Conservation (phyloP, 2,329 filamentous ascomycete species). For the Capronia epimyces region DNA sequence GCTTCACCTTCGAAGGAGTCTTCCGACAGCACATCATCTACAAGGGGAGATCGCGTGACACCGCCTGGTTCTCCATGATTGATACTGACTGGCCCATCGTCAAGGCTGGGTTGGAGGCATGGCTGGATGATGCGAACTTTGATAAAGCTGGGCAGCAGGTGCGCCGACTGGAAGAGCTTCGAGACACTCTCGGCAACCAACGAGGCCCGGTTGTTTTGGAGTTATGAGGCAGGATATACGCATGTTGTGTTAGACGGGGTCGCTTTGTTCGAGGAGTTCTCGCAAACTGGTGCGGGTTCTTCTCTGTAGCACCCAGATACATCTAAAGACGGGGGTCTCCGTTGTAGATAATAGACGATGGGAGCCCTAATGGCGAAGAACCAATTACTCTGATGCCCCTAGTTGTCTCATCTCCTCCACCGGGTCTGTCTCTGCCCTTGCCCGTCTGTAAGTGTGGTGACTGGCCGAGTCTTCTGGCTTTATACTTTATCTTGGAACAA, state of each 20-base stretch:
- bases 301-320: too few species aligned
- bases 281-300: too few species aligned
- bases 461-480: too few species aligned
- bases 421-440: too few species aligned
- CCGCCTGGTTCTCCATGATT: slow-evolving; percentile 56
- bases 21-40: slow-evolving; percentile 59
- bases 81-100: slow-evolving; percentile 54
- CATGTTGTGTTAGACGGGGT: too few species aligned
- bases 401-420: too few species aligned
- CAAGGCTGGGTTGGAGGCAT: slow-evolving; percentile 47
- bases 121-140: slow-evolving; percentile 54
- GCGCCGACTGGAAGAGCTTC: slow-evolving; percentile 40
- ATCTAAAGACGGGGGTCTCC: too few species aligned
- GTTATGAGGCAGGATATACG: background rate
- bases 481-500: background rate
- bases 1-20: slow-evolving; percentile 55
- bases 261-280: too few species aligned
- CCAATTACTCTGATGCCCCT: too few species aligned
- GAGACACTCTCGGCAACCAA: slow-evolving; percentile 15
- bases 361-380: too few species aligned
- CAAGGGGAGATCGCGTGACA: slow-evolving; percentile 54
- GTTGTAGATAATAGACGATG: too few species aligned
- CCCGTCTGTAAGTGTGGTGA: too few species aligned
- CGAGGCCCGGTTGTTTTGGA: slow-evolving; percentile 11
- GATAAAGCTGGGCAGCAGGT: slow-evolving; percentile 50